Percentiles rank a stretch among this genome's conserved stretches.
Evolutionary conservation across 208 protist genomes (phyloP).

Genomic region (Histomonas meleagridis): DNA sequence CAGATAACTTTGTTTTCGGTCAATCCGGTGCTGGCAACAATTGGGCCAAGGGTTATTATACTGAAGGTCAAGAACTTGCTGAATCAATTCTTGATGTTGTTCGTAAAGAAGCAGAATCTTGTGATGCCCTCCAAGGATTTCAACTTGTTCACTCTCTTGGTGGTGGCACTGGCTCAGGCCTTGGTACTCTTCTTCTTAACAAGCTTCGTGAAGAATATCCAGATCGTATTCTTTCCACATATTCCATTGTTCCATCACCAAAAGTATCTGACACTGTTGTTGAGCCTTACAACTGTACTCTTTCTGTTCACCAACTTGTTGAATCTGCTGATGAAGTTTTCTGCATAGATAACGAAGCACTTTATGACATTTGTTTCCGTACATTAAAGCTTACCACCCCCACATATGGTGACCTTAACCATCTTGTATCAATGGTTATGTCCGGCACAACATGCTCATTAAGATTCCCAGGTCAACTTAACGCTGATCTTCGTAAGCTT

Average conservation of each 20-base stretch:
- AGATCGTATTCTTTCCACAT: slow-evolving; percentile 93
- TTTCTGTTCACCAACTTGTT: slow-evolving; percentile 60
- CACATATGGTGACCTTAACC: slow-evolving; percentile 86
- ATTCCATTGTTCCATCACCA: slow-evolving; percentile 89
- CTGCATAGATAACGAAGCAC: slow-evolving; percentile 91
- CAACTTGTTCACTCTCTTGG: slow-evolving; percentile 79
- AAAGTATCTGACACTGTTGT: slow-evolving; percentile 69
- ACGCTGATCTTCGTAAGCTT: slow-evolving; percentile 61
- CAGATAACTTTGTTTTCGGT: slow-evolving; percentile 94
- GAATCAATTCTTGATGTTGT: slow-evolving; percentile 74
- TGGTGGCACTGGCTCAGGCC: slow-evolving; percentile 80
- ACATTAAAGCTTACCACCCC: slow-evolving; percentile 86
- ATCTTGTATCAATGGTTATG: slow-evolving; percentile 78
- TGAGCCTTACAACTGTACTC: slow-evolving; percentile 15
- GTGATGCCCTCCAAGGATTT: slow-evolving; percentile 81
- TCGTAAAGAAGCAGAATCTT: slow-evolving; percentile 67
- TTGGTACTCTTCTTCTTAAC: slow-evolving; percentile 84
- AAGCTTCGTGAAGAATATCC: slow-evolving; percentile 91
- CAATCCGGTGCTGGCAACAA: slow-evolving; percentile 91
- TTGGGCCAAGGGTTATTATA: slow-evolving; percentile 91
- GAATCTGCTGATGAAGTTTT: slow-evolving; percentile 78
- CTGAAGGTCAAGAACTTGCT: slow-evolving; percentile 88
- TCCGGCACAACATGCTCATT: slow-evolving; percentile 80
- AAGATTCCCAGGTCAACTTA: slow-evolving; percentile 79
- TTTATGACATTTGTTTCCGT: slow-evolving; percentile 93